Evolutionary conservation across 2,329 filamentous ascomycete species (phyloP).

Genomic region (Venturia pyrina): DNA sequence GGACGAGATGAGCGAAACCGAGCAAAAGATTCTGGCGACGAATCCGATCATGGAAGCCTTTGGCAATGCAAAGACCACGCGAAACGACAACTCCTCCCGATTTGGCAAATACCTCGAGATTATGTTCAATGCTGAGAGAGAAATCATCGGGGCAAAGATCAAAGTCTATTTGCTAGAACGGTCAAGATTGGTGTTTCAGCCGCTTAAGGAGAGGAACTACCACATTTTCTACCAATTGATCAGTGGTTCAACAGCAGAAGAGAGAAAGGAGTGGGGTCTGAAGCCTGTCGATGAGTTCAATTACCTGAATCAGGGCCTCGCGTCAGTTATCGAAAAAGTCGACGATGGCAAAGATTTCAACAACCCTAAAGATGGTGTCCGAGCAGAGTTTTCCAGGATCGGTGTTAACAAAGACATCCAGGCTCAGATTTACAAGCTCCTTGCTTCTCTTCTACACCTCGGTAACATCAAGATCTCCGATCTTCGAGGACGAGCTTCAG

Average conservation of each 20-base stretch:
- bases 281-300: constrained; percentile 83
- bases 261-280: constrained; percentile 70
- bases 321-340: constrained; percentile 83
- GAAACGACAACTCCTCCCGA: constrained; percentile 97
- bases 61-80: constrained; percentile 97
- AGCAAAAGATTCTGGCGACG: constrained; percentile 95
- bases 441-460: constrained; percentile 85
- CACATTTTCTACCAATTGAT: constrained; percentile 98
- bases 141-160: constrained; percentile 97
- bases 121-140: constrained; percentile 91
- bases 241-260: constrained; percentile 75
- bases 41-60: constrained; percentile 99
- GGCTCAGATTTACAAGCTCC: constrained; percentile 74
- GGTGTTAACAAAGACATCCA: constrained; percentile 70
- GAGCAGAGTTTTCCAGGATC: constrained; percentile 76
- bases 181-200: constrained; percentile 93
- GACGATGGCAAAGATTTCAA: constrained; percentile 88
- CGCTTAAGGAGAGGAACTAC: constrained; percentile 95
- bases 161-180: constrained; percentile 91
- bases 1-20: constrained; percentile 89
- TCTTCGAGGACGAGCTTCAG: constrained; percentile 66
- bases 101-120: constrained; percentile 99
- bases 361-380: constrained; percentile 52
- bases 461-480: constrained; percentile 93
- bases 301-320: constrained; percentile 91